Base-by-base conservation (phyloP, 345 rosid species). In the Lepidium didymum region DNA sequence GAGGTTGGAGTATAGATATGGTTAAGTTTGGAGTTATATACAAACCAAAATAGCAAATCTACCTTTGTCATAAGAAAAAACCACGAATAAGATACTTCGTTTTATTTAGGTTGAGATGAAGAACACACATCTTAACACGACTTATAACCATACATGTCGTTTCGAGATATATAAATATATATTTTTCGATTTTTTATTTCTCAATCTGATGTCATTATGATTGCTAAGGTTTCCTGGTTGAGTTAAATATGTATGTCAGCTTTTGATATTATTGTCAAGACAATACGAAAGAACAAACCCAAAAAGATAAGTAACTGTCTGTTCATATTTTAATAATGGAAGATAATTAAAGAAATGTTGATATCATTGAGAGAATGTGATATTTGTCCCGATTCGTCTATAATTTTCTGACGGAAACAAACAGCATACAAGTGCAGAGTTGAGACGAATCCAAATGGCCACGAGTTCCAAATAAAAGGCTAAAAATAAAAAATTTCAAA, bases 91-190 rank as follows among this genome's bases (percentile, higher is more conserved):
- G 43, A 59, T 35, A 74, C 12, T 50, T 59, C 35, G 62, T 60
- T 67, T 52, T 52, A 74, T 37, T 52, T 51, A 67, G 73, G 73
- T 74, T 56, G 68, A 74, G 78, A 67, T 74, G 78, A 67, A 67
- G 68, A 74, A 67, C 78, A 74, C 64, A 67, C 78, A 67, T 74
- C 78, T 59, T 74, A 68, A 74, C 68, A 74, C 78, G 78, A 74
- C 73, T 67, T 62, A 40, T 74, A 67, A 67, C 73, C 73, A 74
- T 61, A 67, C 69, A 53, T 59, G 60, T 72, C 15, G 31, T 38
- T 64, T 62, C 51, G 33, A 34, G 15, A 58, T 66, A 57, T 13
- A 57, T 49, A 14, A 5, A 27, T 43, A 33, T 44, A 44, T 34
- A n/a, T 10, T 19, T 45, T 67, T 10, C 16, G 12, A n/a, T 8